Evolutionary conservation across 2,329 filamentous ascomycete genomes (phyloP), one percentile per base, ranked within the genome.

Genomic region (Colletotrichum tropicale): DNA sequence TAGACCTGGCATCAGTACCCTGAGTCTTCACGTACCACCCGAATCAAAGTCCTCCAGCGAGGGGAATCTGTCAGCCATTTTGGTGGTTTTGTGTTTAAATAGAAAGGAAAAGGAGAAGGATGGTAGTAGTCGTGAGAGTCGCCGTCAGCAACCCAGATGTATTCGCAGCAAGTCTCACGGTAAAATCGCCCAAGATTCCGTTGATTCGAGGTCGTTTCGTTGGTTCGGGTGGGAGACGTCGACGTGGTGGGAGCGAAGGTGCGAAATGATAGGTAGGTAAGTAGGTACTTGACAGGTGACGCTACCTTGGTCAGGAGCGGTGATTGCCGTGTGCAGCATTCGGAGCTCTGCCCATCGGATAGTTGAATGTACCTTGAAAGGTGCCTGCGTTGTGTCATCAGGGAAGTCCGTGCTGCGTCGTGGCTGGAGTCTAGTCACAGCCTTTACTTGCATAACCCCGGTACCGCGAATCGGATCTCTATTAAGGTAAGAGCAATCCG

Each of bases 11-110:
- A 18, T 26, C 28, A 62, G 13, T 18, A 64, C 34, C 38, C 15
- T 21, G 12, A 21, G 5, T 12, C 18, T 18, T 52, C 26, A 70
- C 75, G 18, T 85, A 92, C 91, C 90, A 80, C 90, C 91, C 34
- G 90, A 90, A 84, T 94, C 93, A 82, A 96, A 94, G 81, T 96
- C 94, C 85, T 96, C 94, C 80, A 96, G 87, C 61, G 94, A 95
- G 80, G 94, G 94, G 84, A 96, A 96, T 81, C 93, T 89, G 86
- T 95, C 93, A 65, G 94, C 94, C 94, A 96, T 96, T 60, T 81
- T 87, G 81, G 75, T 12, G n/a, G 43, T 55, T 62, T 43, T 66
- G 60, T 77, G 32, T 67, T 36, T 69, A 38, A 68, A 71, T 66
- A 67, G 16, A 64, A 43, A 28, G 60, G 67, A 72, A 48, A 43